phyloP scores from a whole-genome alignment of 768 basidiomycete species.

The Naganishia onofrii region DNA sequence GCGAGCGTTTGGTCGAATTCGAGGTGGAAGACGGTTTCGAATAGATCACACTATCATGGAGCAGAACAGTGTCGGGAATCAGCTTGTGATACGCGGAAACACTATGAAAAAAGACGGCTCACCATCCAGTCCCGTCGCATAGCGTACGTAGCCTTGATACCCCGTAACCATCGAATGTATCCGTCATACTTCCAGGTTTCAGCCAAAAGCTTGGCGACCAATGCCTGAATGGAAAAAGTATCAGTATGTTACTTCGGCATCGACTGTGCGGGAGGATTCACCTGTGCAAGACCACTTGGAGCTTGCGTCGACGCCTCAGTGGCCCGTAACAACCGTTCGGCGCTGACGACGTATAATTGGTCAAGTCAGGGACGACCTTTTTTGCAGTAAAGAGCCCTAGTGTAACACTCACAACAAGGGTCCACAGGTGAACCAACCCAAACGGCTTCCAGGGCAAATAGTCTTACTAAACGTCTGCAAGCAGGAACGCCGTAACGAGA shows the following conservation, averaged over 20 bases:
- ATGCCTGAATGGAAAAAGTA: slow-evolving; percentile 45
- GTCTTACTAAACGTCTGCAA: slow-evolving; percentile 56
- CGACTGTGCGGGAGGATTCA: neutral
- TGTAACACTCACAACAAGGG: slow-evolving; percentile 58
- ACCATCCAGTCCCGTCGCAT: slow-evolving; percentile 52
- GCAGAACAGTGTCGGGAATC: slow-evolving; percentile 47
- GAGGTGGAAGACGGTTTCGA: slow-evolving; percentile 65
- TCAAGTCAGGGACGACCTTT: too few species aligned
- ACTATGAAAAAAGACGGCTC: slow-evolving; percentile 9
- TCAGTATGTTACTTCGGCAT: neutral
- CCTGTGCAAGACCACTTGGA: slow-evolving; percentile 64
- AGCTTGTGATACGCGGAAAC: neutral
- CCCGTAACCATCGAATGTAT: slow-evolving; percentile 74
- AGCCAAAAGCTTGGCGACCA: slow-evolving; percentile 63
- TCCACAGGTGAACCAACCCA: slow-evolving; percentile 78
- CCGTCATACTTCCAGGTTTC: slow-evolving; percentile 67
- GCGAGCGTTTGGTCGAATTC: slow-evolving; percentile 49
- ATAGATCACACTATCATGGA: slow-evolving; percentile 60
- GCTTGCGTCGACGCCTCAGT: slow-evolving; percentile 68
- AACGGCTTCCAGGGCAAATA: slow-evolving; percentile 70
- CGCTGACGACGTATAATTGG: slow-evolving; percentile 37
- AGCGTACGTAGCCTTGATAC: slow-evolving; percentile 55
- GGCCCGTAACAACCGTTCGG: slow-evolving; percentile 69
- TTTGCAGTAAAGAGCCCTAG: neutral
- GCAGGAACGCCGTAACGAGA: neutral